phyloP scores from a whole-genome alignment of 805 yeast species.

The Saturnispora sekii region DNA sequence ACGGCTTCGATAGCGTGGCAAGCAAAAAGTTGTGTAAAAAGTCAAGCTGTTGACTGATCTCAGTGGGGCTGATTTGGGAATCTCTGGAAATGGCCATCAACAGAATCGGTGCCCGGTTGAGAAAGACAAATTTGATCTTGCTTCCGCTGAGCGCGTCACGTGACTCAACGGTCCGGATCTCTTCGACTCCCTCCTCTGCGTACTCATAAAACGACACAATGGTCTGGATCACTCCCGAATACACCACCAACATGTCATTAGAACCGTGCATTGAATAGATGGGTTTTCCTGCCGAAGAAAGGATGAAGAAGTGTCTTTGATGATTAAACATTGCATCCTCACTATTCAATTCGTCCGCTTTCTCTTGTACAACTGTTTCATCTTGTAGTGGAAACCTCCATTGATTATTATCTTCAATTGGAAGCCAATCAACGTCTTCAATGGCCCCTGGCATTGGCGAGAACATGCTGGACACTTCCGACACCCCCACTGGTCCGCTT shows the following conservation, averaged over 20 bases:
- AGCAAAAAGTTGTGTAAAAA: slow-evolving; percentile 66
- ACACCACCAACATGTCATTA: slow-evolving; percentile 56
- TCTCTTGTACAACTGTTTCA: slow-evolving; percentile 17
- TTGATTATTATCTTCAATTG: neutral
- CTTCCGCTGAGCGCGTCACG: slow-evolving; percentile 19
- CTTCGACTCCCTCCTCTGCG: slow-evolving; percentile 24
- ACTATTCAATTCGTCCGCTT: slow-evolving; percentile 22
- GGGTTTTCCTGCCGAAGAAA: slow-evolving; percentile 84
- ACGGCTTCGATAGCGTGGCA: slow-evolving; percentile 77
- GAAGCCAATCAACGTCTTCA: neutral
- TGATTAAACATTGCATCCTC: slow-evolving; percentile 26
- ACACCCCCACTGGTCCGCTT: slow-evolving; percentile 3
- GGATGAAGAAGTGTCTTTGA: slow-evolving; percentile 64
- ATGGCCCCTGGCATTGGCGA: neutral
- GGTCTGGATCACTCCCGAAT: slow-evolving; percentile 75
- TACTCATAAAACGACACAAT: slow-evolving; percentile 60
- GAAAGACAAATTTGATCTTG: slow-evolving; percentile 45
- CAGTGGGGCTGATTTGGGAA: slow-evolving; percentile 38
- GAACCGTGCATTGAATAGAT: slow-evolving; percentile 70
- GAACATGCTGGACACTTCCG: slow-evolving; percentile 3
- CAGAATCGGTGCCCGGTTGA: slow-evolving; percentile 59
- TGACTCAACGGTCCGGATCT: slow-evolving; percentile 43
- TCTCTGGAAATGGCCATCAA: slow-evolving; percentile 58
- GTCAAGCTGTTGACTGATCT: slow-evolving; percentile 55
- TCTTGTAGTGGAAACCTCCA: slow-evolving; percentile 7